A percentile compares a stretch with the other conserved stretches of the same genome.
Conservation (phyloP, 2,329 filamentous ascomycete genomes). For the Gaeumannomyces sp. region DNA sequence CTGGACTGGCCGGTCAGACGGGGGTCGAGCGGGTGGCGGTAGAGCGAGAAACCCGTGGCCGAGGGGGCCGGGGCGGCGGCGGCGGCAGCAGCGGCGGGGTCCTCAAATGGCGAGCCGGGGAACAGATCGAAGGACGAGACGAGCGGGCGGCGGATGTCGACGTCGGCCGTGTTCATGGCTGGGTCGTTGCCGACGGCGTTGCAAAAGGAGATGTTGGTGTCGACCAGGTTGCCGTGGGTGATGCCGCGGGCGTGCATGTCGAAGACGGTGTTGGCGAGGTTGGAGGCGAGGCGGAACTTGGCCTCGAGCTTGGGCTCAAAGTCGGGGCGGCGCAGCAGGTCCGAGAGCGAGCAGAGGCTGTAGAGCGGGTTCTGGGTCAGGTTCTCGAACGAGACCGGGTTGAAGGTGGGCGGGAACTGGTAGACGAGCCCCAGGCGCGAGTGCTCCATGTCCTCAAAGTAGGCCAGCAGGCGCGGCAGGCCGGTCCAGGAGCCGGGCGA, state of each 20-base stretch:
- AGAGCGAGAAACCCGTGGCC: slow-evolving; percentile 33
- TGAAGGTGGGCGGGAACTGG: slow-evolving; percentile 62
- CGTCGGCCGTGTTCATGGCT: slow-evolving; percentile 36
- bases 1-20: slow-evolving; percentile 43
- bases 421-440: slow-evolving; percentile 71
- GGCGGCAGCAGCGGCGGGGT: slow-evolving; percentile 17
- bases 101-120: slow-evolving; percentile 36
- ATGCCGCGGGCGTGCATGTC: slow-evolving; percentile 65
- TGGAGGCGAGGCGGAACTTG: slow-evolving; percentile 68
- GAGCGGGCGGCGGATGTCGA: slow-evolving; percentile 62
- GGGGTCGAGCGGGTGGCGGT: slow-evolving; percentile 62
- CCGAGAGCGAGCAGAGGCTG: slow-evolving; percentile 46
- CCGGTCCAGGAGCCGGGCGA: slow-evolving; percentile 54
- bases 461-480: slow-evolving; percentile 55
- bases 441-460: slow-evolving; percentile 67
- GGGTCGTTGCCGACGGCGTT: slow-evolving; percentile 36
- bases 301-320: slow-evolving; percentile 65
- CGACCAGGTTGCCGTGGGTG: slow-evolving; percentile 63
- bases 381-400: slow-evolving; percentile 47
- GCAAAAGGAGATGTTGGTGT: slow-evolving; percentile 62
- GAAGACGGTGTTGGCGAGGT: slow-evolving; percentile 66
- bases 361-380: slow-evolving; percentile 43
- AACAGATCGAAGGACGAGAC: slow-evolving; percentile 73
- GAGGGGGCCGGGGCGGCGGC: slow-evolving; percentile 14
- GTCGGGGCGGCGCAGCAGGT: slow-evolving; percentile 44